A percentile compares a stretch with the other conserved stretches of the same genome.
These are phyloP conservation scores for Fusarium mundagurra DNA, from an alignment of 2,329 filamentous ascomycete species.

Conservation along the genomic window DNA sequence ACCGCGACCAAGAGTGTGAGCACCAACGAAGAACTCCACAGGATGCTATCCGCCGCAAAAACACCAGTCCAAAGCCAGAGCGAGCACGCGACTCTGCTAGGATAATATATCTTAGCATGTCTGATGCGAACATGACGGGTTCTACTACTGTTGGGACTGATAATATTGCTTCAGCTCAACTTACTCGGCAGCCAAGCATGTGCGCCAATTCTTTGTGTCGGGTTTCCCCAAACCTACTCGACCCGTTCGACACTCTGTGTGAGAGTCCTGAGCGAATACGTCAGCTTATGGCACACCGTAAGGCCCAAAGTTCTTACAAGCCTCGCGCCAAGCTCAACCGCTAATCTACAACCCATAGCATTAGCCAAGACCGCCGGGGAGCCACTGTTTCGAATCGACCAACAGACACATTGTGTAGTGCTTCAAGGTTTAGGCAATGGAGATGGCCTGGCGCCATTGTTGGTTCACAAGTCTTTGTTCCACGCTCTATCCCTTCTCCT, in stretches of 20 bases:
- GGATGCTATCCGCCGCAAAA: fast-evolving
- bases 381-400: slow-evolving; percentile 2
- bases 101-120: fast-evolving
- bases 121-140: fast-evolving
- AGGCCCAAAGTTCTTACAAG: fast-evolving
- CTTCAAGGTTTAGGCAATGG: background rate
- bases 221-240: background rate
- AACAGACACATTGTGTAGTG: background rate
- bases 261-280: background rate
- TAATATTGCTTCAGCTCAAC: fast-evolving
- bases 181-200: fast-evolving
- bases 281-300: slow-evolving; percentile 5
- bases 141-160: background rate
- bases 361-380: background rate
- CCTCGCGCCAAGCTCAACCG: fast-evolving
- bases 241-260: background rate
- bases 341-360: background rate
- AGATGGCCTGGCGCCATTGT: background rate
- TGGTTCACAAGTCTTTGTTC: background rate
- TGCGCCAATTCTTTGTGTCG: background rate
- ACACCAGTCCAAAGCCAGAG: background rate
- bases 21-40: background rate
- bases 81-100: fast-evolving
- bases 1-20: no score
- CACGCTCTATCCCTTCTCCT: slow-evolving; percentile 6